Evolutionary conservation across 768 basidiomycete genomes (phyloP), one percentile per base, ranked within the genome.

Genomic region (Boletus edulis): DNA sequence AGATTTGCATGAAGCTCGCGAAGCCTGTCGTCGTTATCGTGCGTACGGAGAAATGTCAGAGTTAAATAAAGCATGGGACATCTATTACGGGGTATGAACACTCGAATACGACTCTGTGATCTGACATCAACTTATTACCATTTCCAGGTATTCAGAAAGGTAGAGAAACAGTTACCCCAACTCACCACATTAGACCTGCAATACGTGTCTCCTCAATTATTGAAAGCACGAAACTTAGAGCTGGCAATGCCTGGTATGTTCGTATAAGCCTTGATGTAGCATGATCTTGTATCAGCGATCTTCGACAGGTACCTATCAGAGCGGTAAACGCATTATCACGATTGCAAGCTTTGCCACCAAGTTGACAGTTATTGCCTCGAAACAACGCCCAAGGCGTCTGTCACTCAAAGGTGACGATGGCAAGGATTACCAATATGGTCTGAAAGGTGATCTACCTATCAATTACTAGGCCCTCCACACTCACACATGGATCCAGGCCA

Each of bases 41-140:
- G 80, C 82, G 20, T 91, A 90, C 65, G 91, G 91, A 24, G 95
- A 99, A 67, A 81, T 84, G 52, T 85, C 83, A 47, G 94, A 98
- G 67, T 75, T 99, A 45, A 97, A 98, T 68, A 92, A 90, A 66
- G 97, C 97, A 32, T 99, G 97, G 97, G 97, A 98, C 65, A 94
- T 98, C 27, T 99, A 99, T 72, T 99, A 98, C 65, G 85, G 84
- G 46, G 94, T 93, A 66, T 58, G 86, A n/a, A 20, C 40, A 35
- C 15, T 41, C 1, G 5, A 70, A n/a, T 20, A 5, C 37, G 10
- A 13, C 40, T 31, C 34, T 37, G 14, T 17, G 20, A 49, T 50
- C 37, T 18, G 38, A 46, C 34, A 35, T 37, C 54, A 20, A 60
- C 48, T 41, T 37, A 29, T 44, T 56, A 13, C 13, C 15, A 17